Percentiles rank a stretch among this genome's conserved stretches.
These are phyloP conservation scores for Phytophthora sojae DNA, from an alignment of 352 stramenopile genomes.

Conservation along the genomic window DNA sequence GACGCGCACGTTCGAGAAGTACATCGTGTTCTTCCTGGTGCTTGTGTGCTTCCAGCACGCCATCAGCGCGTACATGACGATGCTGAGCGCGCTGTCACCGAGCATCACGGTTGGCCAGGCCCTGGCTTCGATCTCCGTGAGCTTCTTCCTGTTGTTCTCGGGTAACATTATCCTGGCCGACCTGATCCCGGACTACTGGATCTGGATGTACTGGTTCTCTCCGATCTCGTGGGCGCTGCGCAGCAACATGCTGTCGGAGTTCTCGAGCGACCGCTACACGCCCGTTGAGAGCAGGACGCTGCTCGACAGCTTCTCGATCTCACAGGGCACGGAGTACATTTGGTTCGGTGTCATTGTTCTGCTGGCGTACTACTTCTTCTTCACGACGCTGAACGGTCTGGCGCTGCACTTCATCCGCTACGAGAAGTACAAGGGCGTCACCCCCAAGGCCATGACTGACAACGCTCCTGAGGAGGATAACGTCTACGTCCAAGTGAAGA, in stretches of 20 bases:
- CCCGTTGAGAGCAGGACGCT: too few relatives aligned
- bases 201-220: slow-evolving; percentile 74
- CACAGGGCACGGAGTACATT: slow-evolving; percentile 42
- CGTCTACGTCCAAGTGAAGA: slow-evolving; percentile 44
- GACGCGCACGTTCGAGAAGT: slow-evolving; percentile 63
- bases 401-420: slow-evolving; percentile 56
- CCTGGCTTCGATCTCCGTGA: slow-evolving; percentile 59
- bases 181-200: slow-evolving; percentile 77
- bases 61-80: slow-evolving; percentile 71
- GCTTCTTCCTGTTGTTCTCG: slow-evolving; percentile 81
- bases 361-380: slow-evolving; percentile 61
- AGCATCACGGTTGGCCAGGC: slow-evolving; percentile 68
- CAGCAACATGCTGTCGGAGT: slow-evolving; percentile 71
- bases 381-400: slow-evolving; percentile 49
- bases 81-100: slow-evolving; percentile 61
- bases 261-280: slow-evolving; percentile 49
- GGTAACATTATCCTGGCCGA: slow-evolving; percentile 80
- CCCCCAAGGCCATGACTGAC: slow-evolving; percentile 26
- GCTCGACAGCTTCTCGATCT: slow-evolving; percentile 53
- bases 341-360: slow-evolving; percentile 51
- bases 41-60: slow-evolving; percentile 73
- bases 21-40: slow-evolving; percentile 82
- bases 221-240: slow-evolving; percentile 64
- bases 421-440: slow-evolving; percentile 52
- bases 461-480: slow-evolving; percentile 37